Evolutionary conservation across 192 early-diverging fungal species (phyloP).

Genomic region (Linnemannia zychae): DNA sequence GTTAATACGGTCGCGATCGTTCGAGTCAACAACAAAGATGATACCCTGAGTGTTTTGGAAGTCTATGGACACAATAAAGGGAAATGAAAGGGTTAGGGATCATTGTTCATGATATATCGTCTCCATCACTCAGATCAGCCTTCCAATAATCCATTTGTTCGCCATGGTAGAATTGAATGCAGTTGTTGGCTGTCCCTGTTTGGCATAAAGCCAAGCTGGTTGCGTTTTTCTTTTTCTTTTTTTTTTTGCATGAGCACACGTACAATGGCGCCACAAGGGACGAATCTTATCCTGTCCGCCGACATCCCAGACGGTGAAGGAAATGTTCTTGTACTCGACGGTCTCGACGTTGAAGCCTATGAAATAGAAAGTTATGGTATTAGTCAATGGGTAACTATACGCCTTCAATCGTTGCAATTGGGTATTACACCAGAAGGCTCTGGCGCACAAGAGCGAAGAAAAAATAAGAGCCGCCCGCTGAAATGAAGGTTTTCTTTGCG

Average conservation of each 20-base stretch:
- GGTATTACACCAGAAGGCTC: not conserved
- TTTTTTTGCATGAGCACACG: slow-evolving; percentile 47
- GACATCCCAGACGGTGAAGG: slow-evolving; percentile 98
- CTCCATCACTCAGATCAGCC: not conserved
- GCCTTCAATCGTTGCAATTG: not conserved
- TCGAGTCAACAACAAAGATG: slow-evolving; percentile 97
- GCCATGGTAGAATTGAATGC: not conserved
- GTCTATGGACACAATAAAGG: slow-evolving; percentile 63
- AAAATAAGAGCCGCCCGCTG: not conserved
- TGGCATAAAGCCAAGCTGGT: not conserved
- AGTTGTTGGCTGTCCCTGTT: not conserved
- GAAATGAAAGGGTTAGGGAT: not conserved
- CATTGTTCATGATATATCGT: not conserved
- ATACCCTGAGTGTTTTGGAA: slow-evolving; percentile 98
- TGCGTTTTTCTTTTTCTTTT: too few species aligned
- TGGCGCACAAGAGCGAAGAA: not conserved
- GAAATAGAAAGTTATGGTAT: not conserved
- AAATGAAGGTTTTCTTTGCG: not conserved
- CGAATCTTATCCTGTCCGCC: slow-evolving; percentile 99
- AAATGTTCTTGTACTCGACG: slow-evolving; percentile 98
- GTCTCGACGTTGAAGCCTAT: slow-evolving; percentile 98
- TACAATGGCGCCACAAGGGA: slow-evolving; percentile 97
- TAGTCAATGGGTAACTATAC: not conserved
- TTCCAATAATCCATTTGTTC: not conserved
- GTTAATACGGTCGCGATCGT: slow-evolving; percentile 93